Evolutionary conservation across 1,139 yeast species (phyloP).

Genomic region (Sugiyamaella japonica): DNA sequence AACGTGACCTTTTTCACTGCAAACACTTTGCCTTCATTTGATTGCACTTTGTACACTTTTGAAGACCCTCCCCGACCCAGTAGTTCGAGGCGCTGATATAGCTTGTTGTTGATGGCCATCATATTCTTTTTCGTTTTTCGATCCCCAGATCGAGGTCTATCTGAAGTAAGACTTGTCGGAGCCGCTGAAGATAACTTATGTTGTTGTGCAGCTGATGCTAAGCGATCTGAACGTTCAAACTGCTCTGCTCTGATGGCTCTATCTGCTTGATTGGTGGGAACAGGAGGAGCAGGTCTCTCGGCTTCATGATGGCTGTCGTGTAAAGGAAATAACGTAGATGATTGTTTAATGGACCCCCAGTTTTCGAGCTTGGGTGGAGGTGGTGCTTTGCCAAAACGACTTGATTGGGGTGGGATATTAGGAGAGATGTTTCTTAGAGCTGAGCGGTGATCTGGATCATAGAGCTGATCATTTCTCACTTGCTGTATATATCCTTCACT

Average conservation of each 20-base stretch:
- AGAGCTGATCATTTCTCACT: background rate
- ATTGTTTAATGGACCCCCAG: slow-evolving; percentile 6
- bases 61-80: slow-evolving; percentile 94
- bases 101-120: slow-evolving; percentile 54
- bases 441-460: slow-evolving; percentile 7
- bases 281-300: slow-evolving; percentile 16
- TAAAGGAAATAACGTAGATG: background rate
- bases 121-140: slow-evolving; percentile 32
- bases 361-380: slow-evolving; percentile 23
- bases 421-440: slow-evolving; percentile 17
- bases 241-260: slow-evolving; percentile 5
- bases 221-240: slow-evolving; percentile 5
- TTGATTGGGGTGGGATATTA: slow-evolving; percentile 17
- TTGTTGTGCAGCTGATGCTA: slow-evolving; percentile 4
- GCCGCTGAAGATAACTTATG: background rate
- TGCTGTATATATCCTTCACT: background rate
- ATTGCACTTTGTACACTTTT: slow-evolving; percentile 79
- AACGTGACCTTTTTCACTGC: slow-evolving; percentile 84
- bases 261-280: slow-evolving; percentile 14
- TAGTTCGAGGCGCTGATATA: slow-evolving; percentile 73
- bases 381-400: slow-evolving; percentile 13
- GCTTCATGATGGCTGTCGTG: background rate
- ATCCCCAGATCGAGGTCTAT: slow-evolving; percentile 4
- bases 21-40: slow-evolving; percentile 53
- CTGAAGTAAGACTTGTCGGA: background rate